Evolutionary conservation across 2,329 filamentous ascomycete genomes (phyloP), one percentile per base, ranked within the genome.

Genomic region (Phoma herbarum): DNA sequence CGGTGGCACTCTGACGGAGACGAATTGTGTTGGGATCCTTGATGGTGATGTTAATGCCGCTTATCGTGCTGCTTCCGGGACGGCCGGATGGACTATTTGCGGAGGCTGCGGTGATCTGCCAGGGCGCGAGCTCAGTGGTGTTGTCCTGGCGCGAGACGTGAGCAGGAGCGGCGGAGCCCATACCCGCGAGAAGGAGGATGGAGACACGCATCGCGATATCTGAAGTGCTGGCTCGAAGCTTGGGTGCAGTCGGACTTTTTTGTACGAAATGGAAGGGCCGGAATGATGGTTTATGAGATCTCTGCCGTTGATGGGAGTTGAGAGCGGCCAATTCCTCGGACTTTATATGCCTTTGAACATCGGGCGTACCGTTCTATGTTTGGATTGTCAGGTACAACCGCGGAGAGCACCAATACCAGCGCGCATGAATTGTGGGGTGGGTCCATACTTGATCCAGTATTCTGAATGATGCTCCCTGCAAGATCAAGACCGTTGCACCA

Each of bases 1-100:
- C 55, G 10, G 25, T 41, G n/a, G 48, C 20, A 9, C 33, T 22
- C 4, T 29, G 48, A 23, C 51, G 55, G 2, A 52, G 43, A 4
- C 22, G 41, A 43, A 52, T 48, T 0, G 22, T 22, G 35, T 57
- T 52, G 7, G 55, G 55, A 3, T 57, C n/a, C n/a, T 52, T 43
- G 48, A 57, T 51, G 29, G n/a, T 45, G 31, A 57, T 48, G 0
- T 8, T 14, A 7, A 50, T 23, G 8, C n/a, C 51, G 35, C 33
- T 43, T 25, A 29, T 50, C 18, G 46, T 20, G 3, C 43, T 11
- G 22, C 33, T 46, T 26, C 48, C 42, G 20, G 54, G 47, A 10
- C 42, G 47, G 28, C 43, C 43, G 22, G 33, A 43, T 31, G 41
- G 46, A 11, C 16, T 28, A 18, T 18, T 9, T 39, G 43, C 41